Evolutionary conservation across 2,329 filamentous ascomycete species (phyloP).

Genomic region (Fusarium algeriense): DNA sequence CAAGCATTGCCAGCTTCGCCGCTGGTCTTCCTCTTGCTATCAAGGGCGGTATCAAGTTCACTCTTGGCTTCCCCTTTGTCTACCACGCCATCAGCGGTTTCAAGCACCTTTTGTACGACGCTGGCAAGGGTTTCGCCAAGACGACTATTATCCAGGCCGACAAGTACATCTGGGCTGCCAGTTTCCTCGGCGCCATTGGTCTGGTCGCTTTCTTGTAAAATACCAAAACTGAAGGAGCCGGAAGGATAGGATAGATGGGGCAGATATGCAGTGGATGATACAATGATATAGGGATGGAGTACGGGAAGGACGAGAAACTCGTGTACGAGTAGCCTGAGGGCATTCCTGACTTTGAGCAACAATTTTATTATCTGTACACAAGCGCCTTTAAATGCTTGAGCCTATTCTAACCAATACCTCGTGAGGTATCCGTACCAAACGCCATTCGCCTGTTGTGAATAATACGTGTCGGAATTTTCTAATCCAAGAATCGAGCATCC

Average conservation of each 20-base stretch:
- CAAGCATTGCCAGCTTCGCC: slow-evolving; percentile 70
- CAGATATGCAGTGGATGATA: slow-evolving; percentile 32
- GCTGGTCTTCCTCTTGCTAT: slow-evolving; percentile 69
- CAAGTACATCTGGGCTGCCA: slow-evolving; percentile 62
- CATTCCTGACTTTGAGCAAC: slow-evolving; percentile 42
- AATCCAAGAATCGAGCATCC: slow-evolving; percentile 67
- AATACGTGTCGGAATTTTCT: slow-evolving; percentile 13
- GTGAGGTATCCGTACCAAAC: slow-evolving; percentile 42
- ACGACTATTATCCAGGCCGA: slow-evolving; percentile 60
- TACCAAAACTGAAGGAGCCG: slow-evolving; percentile 1
- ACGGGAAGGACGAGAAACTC: slow-evolving; percentile 15
- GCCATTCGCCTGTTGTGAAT: slow-evolving; percentile 42
- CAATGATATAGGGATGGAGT: slow-evolving; percentile 18
- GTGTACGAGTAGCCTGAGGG: slow-evolving; percentile 42
- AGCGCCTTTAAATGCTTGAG: slow-evolving; percentile 32
- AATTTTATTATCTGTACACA: slow-evolving; percentile 42
- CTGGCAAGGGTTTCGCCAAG: slow-evolving; percentile 64
- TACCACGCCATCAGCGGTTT: slow-evolving; percentile 69
- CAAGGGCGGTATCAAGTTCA: slow-evolving; percentile 69
- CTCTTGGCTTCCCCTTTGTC: slow-evolving; percentile 69
- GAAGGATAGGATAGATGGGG: slow-evolving; percentile 1
- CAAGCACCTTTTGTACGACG: slow-evolving; percentile 67
- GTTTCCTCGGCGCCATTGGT: slow-evolving; percentile 57
- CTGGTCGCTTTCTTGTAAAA: slow-evolving; percentile 63
- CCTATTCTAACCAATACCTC: slow-evolving; percentile 30